Evolutionary conservation across 345 rosid genomes (phyloP).

Genomic region (Acer yangbiense): DNA sequence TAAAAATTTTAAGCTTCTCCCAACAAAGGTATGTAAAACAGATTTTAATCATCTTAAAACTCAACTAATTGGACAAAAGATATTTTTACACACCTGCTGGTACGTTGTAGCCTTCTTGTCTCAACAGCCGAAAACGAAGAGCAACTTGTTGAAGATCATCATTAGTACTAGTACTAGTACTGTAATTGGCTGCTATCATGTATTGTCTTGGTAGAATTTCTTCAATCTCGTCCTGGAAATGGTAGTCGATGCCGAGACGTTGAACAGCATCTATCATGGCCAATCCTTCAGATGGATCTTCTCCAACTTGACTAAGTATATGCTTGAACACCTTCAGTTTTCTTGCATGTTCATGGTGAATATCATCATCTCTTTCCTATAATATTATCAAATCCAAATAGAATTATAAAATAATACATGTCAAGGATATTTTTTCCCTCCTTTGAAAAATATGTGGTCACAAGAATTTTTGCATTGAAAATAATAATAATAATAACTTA

Average conservation of each 20-base stretch:
- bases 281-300: constrained; percentile 1
- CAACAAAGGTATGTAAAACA: too few relatives aligned
- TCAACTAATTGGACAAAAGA: too few relatives aligned
- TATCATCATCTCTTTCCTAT: neutral
- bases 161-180: neutral
- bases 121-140: constrained; percentile 31
- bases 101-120: constrained; percentile 30
- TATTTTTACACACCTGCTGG: constrained; percentile 26
- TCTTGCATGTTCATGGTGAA: neutral
- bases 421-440: neutral
- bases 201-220: constrained; percentile 19
- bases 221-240: constrained; percentile 34
- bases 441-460: neutral
- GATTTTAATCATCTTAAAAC: too few relatives aligned
- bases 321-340: constrained; percentile 6
- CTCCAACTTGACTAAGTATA: neutral
- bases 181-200: too few relatives aligned
- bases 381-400: too few relatives aligned
- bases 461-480: neutral
- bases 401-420: too few relatives aligned
- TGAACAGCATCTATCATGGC: constrained; percentile 13
- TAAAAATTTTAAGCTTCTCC: too few relatives aligned
- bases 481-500: neutral
- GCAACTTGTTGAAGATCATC: constrained; percentile 27
- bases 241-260: constrained; percentile 8